Conservation (phyloP, 345 rosid genomes). For the Nasturtium officinale region DNA sequence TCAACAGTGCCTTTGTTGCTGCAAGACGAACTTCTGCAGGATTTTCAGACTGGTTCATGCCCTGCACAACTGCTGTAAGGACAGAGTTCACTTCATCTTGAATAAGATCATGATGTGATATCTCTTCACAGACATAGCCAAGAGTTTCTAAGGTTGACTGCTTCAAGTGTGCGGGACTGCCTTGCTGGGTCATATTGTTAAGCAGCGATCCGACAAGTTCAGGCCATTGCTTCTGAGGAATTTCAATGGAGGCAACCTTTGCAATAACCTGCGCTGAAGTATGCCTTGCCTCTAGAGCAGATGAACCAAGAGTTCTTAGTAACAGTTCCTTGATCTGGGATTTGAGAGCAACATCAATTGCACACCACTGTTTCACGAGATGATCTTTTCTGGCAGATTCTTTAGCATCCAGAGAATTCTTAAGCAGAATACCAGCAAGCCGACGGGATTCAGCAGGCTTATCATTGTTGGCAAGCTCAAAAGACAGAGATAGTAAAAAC, state of each 20-base stretch:
- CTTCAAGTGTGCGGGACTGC: slow-evolving; percentile 59
- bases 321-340: slow-evolving; percentile 81
- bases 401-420: slow-evolving; percentile 90
- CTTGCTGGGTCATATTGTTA: slow-evolving; percentile 74
- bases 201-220: slow-evolving; percentile 71
- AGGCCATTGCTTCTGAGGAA: slow-evolving; percentile 94
- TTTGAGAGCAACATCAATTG: slow-evolving; percentile 59
- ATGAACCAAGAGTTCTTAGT: slow-evolving; percentile 67
- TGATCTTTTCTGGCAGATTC: slow-evolving; percentile 64
- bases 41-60: slow-evolving; percentile 82
- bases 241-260: slow-evolving; percentile 86
- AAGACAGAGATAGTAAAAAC: slow-evolving; percentile 69
- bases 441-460: slow-evolving; percentile 83
- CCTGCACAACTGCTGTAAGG: slow-evolving; percentile 97
- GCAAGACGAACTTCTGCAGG: slow-evolving; percentile 80
- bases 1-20: slow-evolving; percentile 76
- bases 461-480: slow-evolving; percentile 78
- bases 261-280: slow-evolving; percentile 94
- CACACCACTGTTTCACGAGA: slow-evolving; percentile 80
- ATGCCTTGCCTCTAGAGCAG: slow-evolving; percentile 74
- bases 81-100: slow-evolving; percentile 91
- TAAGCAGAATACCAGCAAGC: slow-evolving; percentile 88
- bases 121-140: slow-evolving; percentile 92
- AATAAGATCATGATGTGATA: slow-evolving; percentile 78
- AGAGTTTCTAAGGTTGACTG: slow-evolving; percentile 92